Base-by-base conservation (phyloP, 2,329 filamentous ascomycete species). In the Xylaria sp. region DNA sequence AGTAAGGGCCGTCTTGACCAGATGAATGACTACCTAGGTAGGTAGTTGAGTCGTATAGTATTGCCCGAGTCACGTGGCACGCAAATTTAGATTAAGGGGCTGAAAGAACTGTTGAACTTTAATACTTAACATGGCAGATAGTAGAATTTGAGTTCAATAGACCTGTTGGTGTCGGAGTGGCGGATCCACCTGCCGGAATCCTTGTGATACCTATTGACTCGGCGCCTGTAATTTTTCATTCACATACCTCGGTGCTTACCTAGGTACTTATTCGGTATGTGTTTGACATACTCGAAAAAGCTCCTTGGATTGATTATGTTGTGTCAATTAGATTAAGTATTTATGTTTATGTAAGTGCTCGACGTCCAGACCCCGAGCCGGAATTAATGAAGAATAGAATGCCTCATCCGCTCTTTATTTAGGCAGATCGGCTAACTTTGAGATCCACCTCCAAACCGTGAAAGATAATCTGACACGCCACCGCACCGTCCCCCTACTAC, bases 111-210 rank as follows among this genome's bases (percentile, higher is more conserved):
- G 28, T 28, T 28, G 28, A 28, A 28, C 28, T n/a, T n/a, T n/a
- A n/a, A n/a, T n/a, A n/a, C n/a, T 28, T 28, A 28, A 28, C 28
- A 28, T 28, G 3, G 28, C 6, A 28, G 15, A 20, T 36, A 20
- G 8, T 23, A 23, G 33, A 10, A 39, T 31, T 64, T 57, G 41
- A 64, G 54, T 64, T 64, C 54, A 41, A 64, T 51, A 64, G 31
- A 25, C 33, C 20, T 49, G 9, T 49, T 23, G 15, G 28, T 33
- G 31, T 41, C 54, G 15, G 33, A 43, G 20, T 18, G 15, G 41
- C 20, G 10, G 20, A 15, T 28, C 54, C 41, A 23, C 31, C 43
- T 20, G 10, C 28, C 15, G 43, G 46, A 41, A 41, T 41, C 8
- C 12, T 41, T 28, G 6, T 48, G 41, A 33, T 25, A 18, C 28